Conservation (phyloP, 148 eudicot species). For the Drosera capensis region DNA sequence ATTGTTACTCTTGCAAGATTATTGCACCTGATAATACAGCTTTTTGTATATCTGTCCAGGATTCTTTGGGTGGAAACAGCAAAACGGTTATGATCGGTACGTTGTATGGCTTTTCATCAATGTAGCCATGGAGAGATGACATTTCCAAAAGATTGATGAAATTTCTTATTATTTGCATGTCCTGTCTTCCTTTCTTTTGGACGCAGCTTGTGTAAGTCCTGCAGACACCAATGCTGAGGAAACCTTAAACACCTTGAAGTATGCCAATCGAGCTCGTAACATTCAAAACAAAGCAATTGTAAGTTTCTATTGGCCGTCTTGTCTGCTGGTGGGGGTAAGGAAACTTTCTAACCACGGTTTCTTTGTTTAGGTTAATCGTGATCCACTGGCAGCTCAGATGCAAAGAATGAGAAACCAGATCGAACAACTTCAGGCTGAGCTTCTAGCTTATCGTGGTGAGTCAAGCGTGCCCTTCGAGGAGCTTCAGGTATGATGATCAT, state of each 20-base stretch:
- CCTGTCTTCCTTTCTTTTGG: conserved; percentile 2
- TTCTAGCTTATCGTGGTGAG: conserved; percentile 69
- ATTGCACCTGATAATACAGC: conserved; percentile 1
- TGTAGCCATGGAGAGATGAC: background rate
- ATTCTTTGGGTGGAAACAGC: conserved; percentile 95
- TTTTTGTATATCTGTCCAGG: conserved; percentile 30
- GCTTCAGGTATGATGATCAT: conserved; percentile 39
- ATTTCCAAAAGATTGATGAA: background rate
- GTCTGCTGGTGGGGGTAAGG: background rate
- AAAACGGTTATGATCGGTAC: conserved; percentile 97
- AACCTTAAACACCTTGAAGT: conserved; percentile 86
- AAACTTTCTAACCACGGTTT: conserved; percentile 2
- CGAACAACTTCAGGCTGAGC: conserved; percentile 86
- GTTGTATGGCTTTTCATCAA: background rate
- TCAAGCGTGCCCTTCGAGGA: conserved; percentile 67
- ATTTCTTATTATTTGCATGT: background rate
- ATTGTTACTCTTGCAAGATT: conserved; percentile 1
- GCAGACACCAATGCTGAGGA: conserved; percentile 98
- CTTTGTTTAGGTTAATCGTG: conserved; percentile 67
- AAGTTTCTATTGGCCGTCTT: conserved; percentile 13
- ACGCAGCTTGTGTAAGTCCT: conserved; percentile 87
- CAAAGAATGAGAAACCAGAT: conserved; percentile 88
- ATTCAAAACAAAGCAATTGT: conserved; percentile 97
- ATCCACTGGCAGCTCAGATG: conserved; percentile 80
- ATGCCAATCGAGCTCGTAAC: conserved; percentile 98